Base-by-base conservation (phyloP, 2,329 filamentous ascomycete genomes). In the Pseudogymnoascus sp. region DNA sequence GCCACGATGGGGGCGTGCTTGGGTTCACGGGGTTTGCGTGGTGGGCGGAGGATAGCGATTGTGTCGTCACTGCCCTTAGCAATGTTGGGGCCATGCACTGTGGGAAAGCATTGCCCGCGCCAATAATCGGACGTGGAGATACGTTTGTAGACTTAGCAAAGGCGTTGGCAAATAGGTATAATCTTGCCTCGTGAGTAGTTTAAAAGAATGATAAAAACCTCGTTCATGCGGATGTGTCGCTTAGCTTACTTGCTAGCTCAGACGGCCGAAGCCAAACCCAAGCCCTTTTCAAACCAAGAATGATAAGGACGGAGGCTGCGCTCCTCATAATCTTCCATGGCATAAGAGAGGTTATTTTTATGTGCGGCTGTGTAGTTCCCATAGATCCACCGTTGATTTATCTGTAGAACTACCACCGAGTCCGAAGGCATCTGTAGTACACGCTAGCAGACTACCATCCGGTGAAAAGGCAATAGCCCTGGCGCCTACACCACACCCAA, bases 71-170 rank as follows among this genome's bases (percentile, higher is more conserved):
- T 58, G 29, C 65, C n/a, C n/a, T 64, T 48, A 38, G 51, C 2
- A 67, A 67, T 63, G 62, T 66, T n/a, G 62, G 62, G 21, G 64
- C 51, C 2, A 63, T 64, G 63, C 65, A 67, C 60, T 48, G 35
- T 36, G 63, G 62, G 4, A 29, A 60, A 3, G 62, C 33, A 36
- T 36, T 36, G 33, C 33, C 33, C 33, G 33, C 33, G 33, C 33
- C 33, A 36, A 36, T 36, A 36, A 36, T 36, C 33, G 33, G 33
- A 36, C 33, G 33, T 36, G 33, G 33, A 36, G 33, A 36, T 36
- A 36, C 33, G 33, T 36, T 36, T 13, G 33, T 36, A 36, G 33
- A 36, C 33, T 36, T 36, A 13, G 33, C 33, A 36, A 36, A 36
- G 33, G 33, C 33, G 33, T 36, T 36, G 33, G 33, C 33, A 36